These are phyloP conservation scores for Irpex sp. DNA, from an alignment of 1,284 basidiomycete genomes.

Conservation along the genomic window DNA sequence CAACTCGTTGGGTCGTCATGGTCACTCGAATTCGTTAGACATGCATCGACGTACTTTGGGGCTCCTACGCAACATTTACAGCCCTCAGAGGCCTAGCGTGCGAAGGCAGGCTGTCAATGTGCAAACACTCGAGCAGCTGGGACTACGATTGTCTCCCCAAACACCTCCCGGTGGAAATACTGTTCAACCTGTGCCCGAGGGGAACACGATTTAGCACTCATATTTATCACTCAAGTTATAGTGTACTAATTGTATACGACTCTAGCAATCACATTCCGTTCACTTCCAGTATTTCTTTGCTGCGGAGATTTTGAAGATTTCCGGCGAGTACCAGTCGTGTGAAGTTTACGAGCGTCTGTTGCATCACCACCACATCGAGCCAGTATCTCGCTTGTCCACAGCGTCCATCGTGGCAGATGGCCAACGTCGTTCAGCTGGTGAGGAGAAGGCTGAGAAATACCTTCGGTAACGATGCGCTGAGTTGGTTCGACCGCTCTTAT, in stretches of 20 bases:
- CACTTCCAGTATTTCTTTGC: too few relatives aligned
- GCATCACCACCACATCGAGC: background rate
- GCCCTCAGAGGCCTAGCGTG: background rate
- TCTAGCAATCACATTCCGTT: background rate
- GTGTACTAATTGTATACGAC: background rate
- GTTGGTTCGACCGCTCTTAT: constrained; percentile 42
- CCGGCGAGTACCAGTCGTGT: background rate
- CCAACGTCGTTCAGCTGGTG: background rate
- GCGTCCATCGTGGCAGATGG: background rate
- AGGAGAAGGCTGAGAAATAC: constrained; percentile 1
- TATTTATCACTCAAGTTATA: background rate
- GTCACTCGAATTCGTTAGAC: background rate
- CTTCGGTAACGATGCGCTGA: constrained; percentile 34
- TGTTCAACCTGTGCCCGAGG: background rate
- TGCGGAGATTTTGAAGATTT: background rate
- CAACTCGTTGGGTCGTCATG: background rate
- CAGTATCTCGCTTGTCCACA: background rate
- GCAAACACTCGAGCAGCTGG: background rate
- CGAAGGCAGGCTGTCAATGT: background rate
- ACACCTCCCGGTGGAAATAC: background rate
- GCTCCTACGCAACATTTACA: background rate
- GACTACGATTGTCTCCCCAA: background rate
- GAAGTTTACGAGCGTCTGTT: background rate
- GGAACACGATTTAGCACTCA: background rate
- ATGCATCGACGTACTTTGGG: background rate